Conservation (phyloP, 2,329 filamentous ascomycete species). For the Mycosphaerella sp. region DNA sequence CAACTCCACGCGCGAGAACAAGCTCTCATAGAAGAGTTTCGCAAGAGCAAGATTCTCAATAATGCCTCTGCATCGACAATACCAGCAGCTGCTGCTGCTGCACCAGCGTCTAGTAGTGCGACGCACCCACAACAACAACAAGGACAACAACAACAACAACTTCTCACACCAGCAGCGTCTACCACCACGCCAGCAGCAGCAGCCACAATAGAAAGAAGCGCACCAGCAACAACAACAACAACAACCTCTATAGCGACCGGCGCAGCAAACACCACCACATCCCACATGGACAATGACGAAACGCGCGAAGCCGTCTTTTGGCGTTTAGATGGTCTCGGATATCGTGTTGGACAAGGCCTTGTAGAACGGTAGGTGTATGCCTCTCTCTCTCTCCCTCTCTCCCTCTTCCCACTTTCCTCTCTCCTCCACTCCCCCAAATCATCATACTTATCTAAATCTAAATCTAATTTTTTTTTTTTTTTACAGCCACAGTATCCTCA, state of each 20-base stretch:
- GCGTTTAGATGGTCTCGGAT: slow-evolving; percentile 75
- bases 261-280: slow-evolving; percentile 2
- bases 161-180: slow-evolving; percentile 3
- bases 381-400: neutral
- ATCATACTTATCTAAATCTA: neutral
- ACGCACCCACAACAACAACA: slow-evolving; percentile 10
- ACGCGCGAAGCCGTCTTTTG: slow-evolving; percentile 79
- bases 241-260: slow-evolving; percentile 9
- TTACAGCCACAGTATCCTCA: slow-evolving; percentile 67
- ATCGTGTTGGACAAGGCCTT: slow-evolving; percentile 84
- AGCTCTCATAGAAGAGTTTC: slow-evolving; percentile 33
- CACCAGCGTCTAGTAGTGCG: neutral
- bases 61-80: slow-evolving; percentile 4
- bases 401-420: neutral
- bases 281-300: slow-evolving; percentile 57
- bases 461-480: too few relatives aligned
- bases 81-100: too few relatives aligned
- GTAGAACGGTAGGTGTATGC: slow-evolving; percentile 66
- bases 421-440: neutral
- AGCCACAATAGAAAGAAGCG: slow-evolving; percentile 3
- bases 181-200: neutral
- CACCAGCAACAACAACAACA: neutral
- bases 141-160: slow-evolving; percentile 14
- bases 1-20: slow-evolving; percentile 55
- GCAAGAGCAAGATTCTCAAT: slow-evolving; percentile 27